phyloP scores from a whole-genome alignment of 2,329 filamentous ascomycete genomes.

The Neonectria hederae region DNA sequence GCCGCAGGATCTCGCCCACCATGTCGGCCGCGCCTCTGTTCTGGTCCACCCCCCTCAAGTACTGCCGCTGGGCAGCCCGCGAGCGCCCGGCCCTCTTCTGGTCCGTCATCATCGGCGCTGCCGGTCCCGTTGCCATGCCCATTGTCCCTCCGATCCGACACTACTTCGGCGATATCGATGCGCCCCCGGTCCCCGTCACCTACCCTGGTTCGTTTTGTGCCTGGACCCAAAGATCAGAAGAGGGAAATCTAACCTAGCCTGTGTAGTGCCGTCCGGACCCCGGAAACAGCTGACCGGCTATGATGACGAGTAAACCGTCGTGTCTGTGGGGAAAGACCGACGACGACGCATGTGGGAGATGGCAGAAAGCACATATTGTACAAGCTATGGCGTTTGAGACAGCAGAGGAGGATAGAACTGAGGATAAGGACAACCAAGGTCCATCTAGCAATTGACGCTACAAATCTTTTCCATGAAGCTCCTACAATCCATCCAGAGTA shows the following conservation, averaged over 20 bases:
- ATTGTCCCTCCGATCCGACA: slow-evolving; percentile 78
- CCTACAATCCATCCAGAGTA: slow-evolving; percentile 21
- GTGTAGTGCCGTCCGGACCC: slow-evolving; percentile 64
- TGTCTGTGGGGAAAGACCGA: slow-evolving; percentile 17
- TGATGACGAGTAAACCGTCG: slow-evolving; percentile 59
- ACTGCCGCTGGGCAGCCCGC: slow-evolving; percentile 87
- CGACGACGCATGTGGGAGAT: slow-evolving; percentile 18
- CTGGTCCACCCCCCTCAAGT: slow-evolving; percentile 84
- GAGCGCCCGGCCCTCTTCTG: slow-evolving; percentile 93
- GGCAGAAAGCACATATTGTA: slow-evolving; percentile 34
- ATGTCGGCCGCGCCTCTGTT: slow-evolving; percentile 79
- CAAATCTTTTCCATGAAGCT: slow-evolving; percentile 37
- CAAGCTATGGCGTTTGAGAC: slow-evolving; percentile 40
- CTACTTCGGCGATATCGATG: slow-evolving; percentile 77
- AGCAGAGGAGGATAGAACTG: slow-evolving; percentile 31
- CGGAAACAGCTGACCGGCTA: slow-evolving; percentile 69
- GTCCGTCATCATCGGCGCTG: slow-evolving; percentile 76
- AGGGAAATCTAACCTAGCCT: slow-evolving; percentile 15
- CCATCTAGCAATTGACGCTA: slow-evolving; percentile 41
- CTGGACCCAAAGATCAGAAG: not conserved
- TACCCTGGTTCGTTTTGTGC: slow-evolving; percentile 81
- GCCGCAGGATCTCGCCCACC: slow-evolving; percentile 33
- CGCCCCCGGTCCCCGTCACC: slow-evolving; percentile 80
- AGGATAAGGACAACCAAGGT: slow-evolving; percentile 31
- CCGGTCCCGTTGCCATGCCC: slow-evolving; percentile 76